Evolutionary conservation across 176 grass and related monocot genomes (phyloP).

Genomic region (Cenchrus fungigraminus): DNA sequence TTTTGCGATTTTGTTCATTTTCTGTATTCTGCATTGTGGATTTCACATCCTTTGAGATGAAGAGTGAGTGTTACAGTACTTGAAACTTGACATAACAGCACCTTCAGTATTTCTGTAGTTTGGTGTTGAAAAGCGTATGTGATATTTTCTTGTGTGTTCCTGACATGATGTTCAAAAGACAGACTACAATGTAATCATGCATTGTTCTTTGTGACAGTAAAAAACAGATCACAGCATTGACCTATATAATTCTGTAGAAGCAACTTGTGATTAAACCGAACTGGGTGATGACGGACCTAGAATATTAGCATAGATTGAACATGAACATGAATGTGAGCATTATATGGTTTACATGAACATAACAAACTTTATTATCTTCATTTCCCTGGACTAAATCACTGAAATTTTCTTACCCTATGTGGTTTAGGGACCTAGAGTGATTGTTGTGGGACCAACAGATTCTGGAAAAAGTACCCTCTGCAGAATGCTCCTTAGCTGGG

Average conservation of each 20-base stretch:
- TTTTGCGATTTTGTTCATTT: neutral
- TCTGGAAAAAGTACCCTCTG: constrained; percentile 94
- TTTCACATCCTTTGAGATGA: neutral
- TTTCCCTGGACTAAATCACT: constrained; percentile 4
- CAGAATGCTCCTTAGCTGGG: constrained; percentile 94
- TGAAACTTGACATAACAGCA: neutral
- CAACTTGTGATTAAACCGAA: constrained; percentile 4
- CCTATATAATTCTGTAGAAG: neutral
- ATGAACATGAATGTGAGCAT: neutral
- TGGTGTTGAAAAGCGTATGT: neutral
- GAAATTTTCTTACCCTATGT: constrained; percentile 24
- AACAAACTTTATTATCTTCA: neutral
- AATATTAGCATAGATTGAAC: neutral
- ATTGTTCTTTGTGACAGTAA: neutral
- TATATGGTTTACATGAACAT: neutral
- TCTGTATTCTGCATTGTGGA: neutral
- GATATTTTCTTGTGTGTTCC: neutral
- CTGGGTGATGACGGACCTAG: neutral
- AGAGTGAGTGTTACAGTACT: neutral
- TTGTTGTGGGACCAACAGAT: constrained; percentile 86
- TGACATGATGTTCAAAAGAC: neutral
- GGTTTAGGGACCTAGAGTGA: constrained; percentile 79
- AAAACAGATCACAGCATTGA: neutral
- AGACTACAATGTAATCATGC: neutral
- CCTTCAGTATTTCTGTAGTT: neutral